These are phyloP conservation scores for Termitomyces sp. DNA, from an alignment of 768 basidiomycete genomes.

Conservation along the genomic window DNA sequence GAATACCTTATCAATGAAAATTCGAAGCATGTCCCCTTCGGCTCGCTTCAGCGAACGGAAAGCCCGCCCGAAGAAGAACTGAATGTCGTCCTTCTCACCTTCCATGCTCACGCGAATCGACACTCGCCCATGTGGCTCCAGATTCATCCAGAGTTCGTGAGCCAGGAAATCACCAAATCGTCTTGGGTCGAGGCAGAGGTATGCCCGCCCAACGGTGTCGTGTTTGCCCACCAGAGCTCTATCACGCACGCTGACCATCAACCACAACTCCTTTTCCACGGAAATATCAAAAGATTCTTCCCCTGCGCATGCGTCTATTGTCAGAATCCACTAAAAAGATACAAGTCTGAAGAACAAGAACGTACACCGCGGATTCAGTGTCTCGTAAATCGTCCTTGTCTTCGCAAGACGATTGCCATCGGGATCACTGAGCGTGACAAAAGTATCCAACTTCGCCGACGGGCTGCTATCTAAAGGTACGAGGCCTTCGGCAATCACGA, in stretches of 20 bases:
- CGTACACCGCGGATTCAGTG: constrained; percentile 85
- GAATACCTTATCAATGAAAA: constrained; percentile 93
- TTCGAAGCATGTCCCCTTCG: constrained; percentile 92
- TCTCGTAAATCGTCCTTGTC: constrained; percentile 95
- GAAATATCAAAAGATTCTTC: constrained; percentile 97
- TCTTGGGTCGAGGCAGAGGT: constrained; percentile 87
- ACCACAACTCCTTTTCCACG: constrained; percentile 91
- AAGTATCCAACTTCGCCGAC: constrained; percentile 84
- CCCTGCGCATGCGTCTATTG: constrained; percentile 51
- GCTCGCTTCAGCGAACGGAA: constrained; percentile 93
- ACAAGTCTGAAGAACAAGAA: constrained; percentile 12
- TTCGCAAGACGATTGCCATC: constrained; percentile 87
- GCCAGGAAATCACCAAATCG: constrained; percentile 87
- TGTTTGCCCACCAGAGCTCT: constrained; percentile 91
- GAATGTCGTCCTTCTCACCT: constrained; percentile 96
- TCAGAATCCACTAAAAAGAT: constrained; percentile 6
- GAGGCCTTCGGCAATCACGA: constrained; percentile 89
- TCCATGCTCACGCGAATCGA: constrained; percentile 95
- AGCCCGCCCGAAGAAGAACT: constrained; percentile 95
- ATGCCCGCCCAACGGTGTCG: constrained; percentile 87
- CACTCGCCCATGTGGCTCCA: constrained; percentile 84
- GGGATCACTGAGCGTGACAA: constrained; percentile 93
- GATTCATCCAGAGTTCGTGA: constrained; percentile 89
- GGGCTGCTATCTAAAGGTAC: constrained; percentile 73
- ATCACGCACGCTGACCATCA: constrained; percentile 94